A percentile compares a stretch with the other conserved stretches of the same genome.
Evolutionary conservation across 2,329 filamentous ascomycete species (phyloP).

Genomic region (Aspergillus sp.): DNA sequence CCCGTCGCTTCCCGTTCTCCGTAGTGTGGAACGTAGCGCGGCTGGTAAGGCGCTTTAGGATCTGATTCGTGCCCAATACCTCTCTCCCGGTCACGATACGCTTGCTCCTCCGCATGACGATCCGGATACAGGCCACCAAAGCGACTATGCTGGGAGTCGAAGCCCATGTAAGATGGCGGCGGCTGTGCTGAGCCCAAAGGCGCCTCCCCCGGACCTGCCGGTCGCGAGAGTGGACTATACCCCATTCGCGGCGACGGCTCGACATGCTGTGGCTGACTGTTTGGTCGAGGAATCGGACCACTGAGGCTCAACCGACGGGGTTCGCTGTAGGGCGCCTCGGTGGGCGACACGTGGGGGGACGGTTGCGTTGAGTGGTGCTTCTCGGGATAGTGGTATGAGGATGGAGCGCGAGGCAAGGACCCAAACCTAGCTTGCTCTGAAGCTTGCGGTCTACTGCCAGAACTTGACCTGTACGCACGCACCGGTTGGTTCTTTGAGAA

Average conservation of each 20-base stretch:
- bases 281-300: constrained; percentile 34
- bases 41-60: constrained; percentile 16
- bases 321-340: constrained; percentile 25
- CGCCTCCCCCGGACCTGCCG: constrained; percentile 16
- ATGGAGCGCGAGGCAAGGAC: constrained; percentile 18
- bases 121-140: constrained; percentile 27
- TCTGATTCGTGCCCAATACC: constrained; percentile 21
- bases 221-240: constrained; percentile 27
- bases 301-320: constrained; percentile 35
- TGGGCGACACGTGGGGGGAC: constrained; percentile 25
- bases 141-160: constrained; percentile 23
- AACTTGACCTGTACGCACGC: constrained; percentile 30
- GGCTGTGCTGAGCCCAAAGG: constrained; percentile 15
- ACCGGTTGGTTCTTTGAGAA: constrained; percentile 39
- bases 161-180: constrained; percentile 19
- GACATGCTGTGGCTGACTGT: constrained; percentile 32
- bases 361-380: constrained; percentile 25
- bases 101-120: constrained; percentile 26
- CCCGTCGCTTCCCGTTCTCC: constrained; percentile 24
- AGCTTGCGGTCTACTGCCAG: constrained; percentile 20
- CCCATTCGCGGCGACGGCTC: constrained; percentile 24
- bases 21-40: constrained; percentile 24
- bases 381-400: constrained; percentile 26
- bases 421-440: constrained; percentile 26
- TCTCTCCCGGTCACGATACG: constrained; percentile 26